These are phyloP conservation scores for Vigna hirtella DNA, from an alignment of 306 rosid species.

Conservation along the genomic window DNA sequence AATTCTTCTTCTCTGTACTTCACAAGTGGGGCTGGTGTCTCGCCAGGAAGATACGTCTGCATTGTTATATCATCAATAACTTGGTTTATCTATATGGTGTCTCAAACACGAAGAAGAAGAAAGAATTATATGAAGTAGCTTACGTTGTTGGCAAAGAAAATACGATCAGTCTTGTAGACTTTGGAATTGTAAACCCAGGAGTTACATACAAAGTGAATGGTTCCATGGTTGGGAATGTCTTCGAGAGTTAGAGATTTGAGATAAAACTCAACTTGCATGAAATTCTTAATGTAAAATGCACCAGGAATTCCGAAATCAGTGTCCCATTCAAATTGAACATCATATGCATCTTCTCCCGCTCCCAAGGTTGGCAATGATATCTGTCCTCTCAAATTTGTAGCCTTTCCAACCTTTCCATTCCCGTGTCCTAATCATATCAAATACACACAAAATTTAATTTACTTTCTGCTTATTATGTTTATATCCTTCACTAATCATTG, in stretches of 20 bases:
- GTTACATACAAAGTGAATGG: constrained; percentile 66
- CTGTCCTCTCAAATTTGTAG: constrained; percentile 51
- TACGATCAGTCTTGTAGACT: constrained; percentile 52
- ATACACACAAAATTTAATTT: background rate
- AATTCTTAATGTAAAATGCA: constrained; percentile 64
- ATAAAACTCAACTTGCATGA: constrained; percentile 61
- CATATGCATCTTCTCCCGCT: constrained; percentile 51
- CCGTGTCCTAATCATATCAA: constrained; percentile 40
- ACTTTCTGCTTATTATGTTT: too few species aligned
- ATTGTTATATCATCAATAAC: background rate
- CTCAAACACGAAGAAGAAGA: background rate
- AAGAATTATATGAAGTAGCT: too few species aligned
- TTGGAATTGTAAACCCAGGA: constrained; percentile 71
- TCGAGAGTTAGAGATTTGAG: constrained; percentile 58
- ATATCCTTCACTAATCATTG: too few species aligned
- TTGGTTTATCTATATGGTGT: background rate
- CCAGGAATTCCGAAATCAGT: constrained; percentile 58
- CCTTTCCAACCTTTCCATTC: constrained; percentile 57
- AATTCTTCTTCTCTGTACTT: constrained; percentile 72
- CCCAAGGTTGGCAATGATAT: constrained; percentile 47
- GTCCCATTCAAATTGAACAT: constrained; percentile 57
- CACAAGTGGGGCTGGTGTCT: constrained; percentile 60
- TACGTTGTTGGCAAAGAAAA: constrained; percentile 77
- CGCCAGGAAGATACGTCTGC: constrained; percentile 60
- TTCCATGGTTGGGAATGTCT: constrained; percentile 63